Base-by-base conservation (phyloP, 495 filamentous ascomycete species). In the Aspergillus wentii region DNA sequence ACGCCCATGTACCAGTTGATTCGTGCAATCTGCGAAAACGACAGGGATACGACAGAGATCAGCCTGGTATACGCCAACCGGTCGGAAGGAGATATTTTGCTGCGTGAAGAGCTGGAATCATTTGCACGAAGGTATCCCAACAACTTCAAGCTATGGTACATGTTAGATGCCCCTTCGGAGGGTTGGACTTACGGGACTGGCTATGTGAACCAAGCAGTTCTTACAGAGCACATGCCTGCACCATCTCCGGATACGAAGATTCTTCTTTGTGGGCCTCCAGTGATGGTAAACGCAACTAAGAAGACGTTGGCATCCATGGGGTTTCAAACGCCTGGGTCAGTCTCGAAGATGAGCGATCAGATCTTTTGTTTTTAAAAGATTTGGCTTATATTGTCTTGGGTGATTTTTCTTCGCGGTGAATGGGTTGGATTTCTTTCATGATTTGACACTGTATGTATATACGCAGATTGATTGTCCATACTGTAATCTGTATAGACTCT, bases 1-100 rank as follows among this genome's bases (percentile, higher is more conserved):
- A 79, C 75, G 17, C 76, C 75, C 8, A 74, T 75, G 66, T 78
- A 64, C 53, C 71, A 71, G 40, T 43, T 77, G 17, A 66, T 76
- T 38, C 66, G 67, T n/a, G 66, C 67, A 20, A 76, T 78, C 21
- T 69, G 70, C 44, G 63, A 74, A 41, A 62, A 72, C 34, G 55
- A 65, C 8, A 49, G 41, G 17, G 73, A 78, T 39, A 62, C 54
- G 5, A 76, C 74, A 3, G 48, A 69, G 42, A 48, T 78, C 17
- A 62, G 52, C 31, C 57, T 75, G 3, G 37, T 79, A 30, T 78
- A 70, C 40, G 61, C 63, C 4, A 70, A 68, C 40, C 64, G 62
- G 35, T 46, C 41, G 15, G 61, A 69, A 39, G 43, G 42, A 1
- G 66, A 69, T 38, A 69, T 70, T 33, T 44, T 70, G 6, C 43